These are phyloP conservation scores for Plasmodium blacklocki DNA, from an alignment of 169 alveolate genomes.

Conservation along the genomic window DNA sequence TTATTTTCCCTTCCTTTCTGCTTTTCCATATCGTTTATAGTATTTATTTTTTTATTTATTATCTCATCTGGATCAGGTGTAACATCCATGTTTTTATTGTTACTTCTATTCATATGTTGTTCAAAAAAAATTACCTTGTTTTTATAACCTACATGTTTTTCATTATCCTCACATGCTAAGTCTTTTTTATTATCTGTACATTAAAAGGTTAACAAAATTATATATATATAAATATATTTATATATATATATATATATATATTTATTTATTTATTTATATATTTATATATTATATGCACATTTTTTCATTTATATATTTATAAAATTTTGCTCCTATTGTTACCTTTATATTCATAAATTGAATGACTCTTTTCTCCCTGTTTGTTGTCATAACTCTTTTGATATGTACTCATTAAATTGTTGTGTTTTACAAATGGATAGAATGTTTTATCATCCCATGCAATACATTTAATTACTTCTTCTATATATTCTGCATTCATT, in stretches of 20 bases:
- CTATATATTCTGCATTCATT: slow-evolving; percentile 9
- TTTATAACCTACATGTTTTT: not conserved
- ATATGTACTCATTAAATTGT: not conserved
- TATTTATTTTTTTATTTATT: not conserved
- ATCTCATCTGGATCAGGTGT: not conserved
- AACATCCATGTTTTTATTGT: not conserved
- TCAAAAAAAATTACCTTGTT: not conserved
- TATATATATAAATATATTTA: too few species aligned
- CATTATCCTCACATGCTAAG: not conserved
- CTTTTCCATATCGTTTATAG: slow-evolving; percentile 3
- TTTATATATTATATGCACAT: not conserved
- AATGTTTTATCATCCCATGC: slow-evolving; percentile 17
- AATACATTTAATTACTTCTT: slow-evolving; percentile 22
- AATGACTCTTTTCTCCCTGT: slow-evolving; percentile 4
- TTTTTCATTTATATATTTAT: not conserved
- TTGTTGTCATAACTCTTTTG: not conserved
- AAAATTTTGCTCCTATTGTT: not conserved
- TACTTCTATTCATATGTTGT: slow-evolving; percentile 6
- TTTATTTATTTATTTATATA: too few species aligned
- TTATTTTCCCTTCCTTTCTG: not conserved
- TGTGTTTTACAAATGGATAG: slow-evolving; percentile 15
- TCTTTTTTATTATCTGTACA: not conserved
- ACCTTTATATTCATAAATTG: slow-evolving; percentile 3
- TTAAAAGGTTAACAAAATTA: too few species aligned
- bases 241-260: too few species aligned